Evolutionary conservation across 108 stramenopile genomes (phyloP).

Genomic region (Nitzschia putrida): DNA sequence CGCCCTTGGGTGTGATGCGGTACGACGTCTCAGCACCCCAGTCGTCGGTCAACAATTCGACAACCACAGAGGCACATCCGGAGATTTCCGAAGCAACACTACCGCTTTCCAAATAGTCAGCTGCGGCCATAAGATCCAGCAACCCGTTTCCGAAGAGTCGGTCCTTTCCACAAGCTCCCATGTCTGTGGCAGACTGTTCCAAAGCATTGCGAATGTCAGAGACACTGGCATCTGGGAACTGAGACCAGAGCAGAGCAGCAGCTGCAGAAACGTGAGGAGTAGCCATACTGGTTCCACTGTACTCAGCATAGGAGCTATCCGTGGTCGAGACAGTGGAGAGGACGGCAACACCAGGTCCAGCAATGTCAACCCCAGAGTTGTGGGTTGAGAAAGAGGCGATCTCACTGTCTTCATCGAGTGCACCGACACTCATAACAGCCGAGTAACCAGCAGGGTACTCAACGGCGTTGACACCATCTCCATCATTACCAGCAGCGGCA

Average conservation of each 20-base stretch:
- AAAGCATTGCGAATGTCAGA: conserved; percentile 50
- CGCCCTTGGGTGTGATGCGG: background rate
- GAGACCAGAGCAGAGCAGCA: conserved; percentile 56
- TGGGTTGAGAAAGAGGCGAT: conserved; percentile 14
- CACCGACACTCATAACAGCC: conserved; percentile 51
- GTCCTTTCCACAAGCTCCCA: conserved; percentile 15
- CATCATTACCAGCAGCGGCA: conserved; percentile 68
- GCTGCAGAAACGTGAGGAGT: conserved; percentile 73
- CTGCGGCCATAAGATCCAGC: conserved; percentile 16
- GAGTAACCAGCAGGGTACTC: conserved; percentile 54
- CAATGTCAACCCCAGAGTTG: conserved; percentile 53
- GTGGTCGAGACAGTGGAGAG: background rate
- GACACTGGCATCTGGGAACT: conserved; percentile 46
- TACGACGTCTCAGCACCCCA: conserved; percentile 10
- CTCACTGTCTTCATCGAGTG: conserved; percentile 15
- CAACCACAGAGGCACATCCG: background rate
- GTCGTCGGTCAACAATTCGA: conserved; percentile 13
- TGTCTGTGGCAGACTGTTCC: conserved; percentile 16
- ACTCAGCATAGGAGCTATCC: conserved; percentile 7
- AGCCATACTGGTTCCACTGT: conserved; percentile 60
- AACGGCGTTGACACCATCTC: conserved; percentile 7
- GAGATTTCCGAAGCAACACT: background rate
- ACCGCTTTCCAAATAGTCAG: conserved; percentile 1
- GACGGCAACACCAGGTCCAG: conserved; percentile 44
- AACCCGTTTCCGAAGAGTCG: conserved; percentile 14